Conservation (phyloP, 2,329 filamentous ascomycete genomes). For the Colletotrichum cuscutae region DNA sequence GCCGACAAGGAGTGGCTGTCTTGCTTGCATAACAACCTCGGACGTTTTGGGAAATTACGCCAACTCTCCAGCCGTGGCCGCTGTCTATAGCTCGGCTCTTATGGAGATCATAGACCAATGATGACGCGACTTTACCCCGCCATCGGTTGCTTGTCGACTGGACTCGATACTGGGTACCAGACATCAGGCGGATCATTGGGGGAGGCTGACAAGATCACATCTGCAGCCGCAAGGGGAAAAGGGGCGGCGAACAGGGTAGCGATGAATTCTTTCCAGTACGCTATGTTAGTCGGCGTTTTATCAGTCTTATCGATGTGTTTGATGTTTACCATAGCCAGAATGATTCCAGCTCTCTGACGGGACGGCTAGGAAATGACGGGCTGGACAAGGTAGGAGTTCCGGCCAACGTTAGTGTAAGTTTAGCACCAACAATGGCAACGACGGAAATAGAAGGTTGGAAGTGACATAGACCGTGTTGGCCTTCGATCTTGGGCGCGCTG, state of each 20-base stretch:
- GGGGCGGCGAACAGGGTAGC: constrained; percentile 18
- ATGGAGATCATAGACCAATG: constrained; percentile 46
- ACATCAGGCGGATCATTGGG: constrained; percentile 21
- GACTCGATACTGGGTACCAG: constrained; percentile 21
- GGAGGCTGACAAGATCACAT: constrained; percentile 32
- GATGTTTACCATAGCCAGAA: constrained; percentile 36
- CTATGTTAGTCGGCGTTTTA: constrained; percentile 31
- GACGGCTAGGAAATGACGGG: constrained; percentile 12
- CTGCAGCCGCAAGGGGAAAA: constrained; percentile 26
- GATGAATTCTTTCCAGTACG: constrained; percentile 24
- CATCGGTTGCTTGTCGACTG: constrained; percentile 28
- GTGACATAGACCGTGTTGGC: neutral
- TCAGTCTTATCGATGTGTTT: constrained; percentile 37
- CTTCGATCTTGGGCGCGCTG: constrained; percentile 3
- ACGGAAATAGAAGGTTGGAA: constrained; percentile 11
- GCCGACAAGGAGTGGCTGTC: constrained; percentile 40
- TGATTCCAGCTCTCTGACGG: constrained; percentile 3
- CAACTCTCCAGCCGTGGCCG: constrained; percentile 47
- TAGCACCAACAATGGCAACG: neutral
- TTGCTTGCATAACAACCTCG: constrained; percentile 54
- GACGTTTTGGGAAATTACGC: constrained; percentile 57
- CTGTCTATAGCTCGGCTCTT: constrained; percentile 50
- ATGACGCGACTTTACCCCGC: constrained; percentile 43
- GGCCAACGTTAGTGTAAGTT: neutral
- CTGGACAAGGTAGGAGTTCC: constrained; percentile 3